Conservation (phyloP, 257 asterid genomes). For the Eucommia ulmoides region DNA sequence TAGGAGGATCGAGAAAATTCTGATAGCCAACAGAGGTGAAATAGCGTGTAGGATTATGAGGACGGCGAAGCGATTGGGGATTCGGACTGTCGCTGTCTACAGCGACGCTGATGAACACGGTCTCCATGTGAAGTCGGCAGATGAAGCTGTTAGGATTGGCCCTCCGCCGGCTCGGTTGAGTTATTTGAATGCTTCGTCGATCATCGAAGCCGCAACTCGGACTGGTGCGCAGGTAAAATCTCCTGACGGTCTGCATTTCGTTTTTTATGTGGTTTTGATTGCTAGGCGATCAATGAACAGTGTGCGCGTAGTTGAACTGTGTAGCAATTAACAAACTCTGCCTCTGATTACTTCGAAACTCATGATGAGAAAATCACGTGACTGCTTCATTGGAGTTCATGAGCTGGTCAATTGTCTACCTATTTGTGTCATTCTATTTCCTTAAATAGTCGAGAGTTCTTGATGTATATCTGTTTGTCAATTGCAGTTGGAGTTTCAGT, state of each 20-base stretch:
- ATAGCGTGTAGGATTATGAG: constrained; percentile 84
- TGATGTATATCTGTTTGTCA: no score
- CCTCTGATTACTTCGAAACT: no score
- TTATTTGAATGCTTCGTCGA: constrained; percentile 60
- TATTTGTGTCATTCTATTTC: no score
- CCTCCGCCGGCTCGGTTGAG: constrained; percentile 94
- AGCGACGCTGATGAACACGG: constrained; percentile 83
- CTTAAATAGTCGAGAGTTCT: no score
- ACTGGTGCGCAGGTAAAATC: constrained; percentile 73
- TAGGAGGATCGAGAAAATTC: constrained; percentile 56
- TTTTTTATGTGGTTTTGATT: background rate
- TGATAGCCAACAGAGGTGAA: constrained; percentile 91
- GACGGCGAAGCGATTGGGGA: constrained; percentile 74
- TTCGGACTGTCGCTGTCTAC: constrained; percentile 77
- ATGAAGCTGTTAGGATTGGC: constrained; percentile 87
- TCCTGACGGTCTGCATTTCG: background rate
- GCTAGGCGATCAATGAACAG: no score
- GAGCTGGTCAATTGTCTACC: no score
- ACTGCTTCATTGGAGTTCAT: no score
- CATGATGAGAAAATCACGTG: no score
- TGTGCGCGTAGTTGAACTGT: no score
- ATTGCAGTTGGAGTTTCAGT: no score
- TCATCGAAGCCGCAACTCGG: constrained; percentile 59
- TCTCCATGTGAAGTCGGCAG: constrained; percentile 81
- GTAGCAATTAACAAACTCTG: no score